Conservation (phyloP, 2,329 filamentous ascomycete genomes). For the Fusarium sp. region DNA sequence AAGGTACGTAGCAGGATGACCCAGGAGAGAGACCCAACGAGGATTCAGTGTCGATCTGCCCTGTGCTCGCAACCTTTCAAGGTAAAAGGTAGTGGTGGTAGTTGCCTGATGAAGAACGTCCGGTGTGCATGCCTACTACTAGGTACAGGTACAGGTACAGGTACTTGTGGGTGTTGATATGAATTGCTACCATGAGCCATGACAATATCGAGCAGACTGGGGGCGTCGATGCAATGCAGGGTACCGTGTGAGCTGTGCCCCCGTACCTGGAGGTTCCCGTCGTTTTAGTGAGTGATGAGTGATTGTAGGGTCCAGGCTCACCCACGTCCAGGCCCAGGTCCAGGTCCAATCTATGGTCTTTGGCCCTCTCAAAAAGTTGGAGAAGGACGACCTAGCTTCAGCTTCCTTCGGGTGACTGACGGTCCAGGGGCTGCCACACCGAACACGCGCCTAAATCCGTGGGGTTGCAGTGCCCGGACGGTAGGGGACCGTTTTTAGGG, state of each 20-base stretch:
- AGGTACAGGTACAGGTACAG: slow-evolving; percentile 11
- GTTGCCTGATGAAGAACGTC: slow-evolving; percentile 17
- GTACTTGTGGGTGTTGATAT: slow-evolving; percentile 23
- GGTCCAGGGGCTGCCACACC: slow-evolving; percentile 39
- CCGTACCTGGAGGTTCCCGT: slow-evolving; percentile 1
- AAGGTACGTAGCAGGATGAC: slow-evolving; percentile 1
- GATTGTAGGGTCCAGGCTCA: slow-evolving; percentile 34
- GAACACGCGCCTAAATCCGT: slow-evolving; percentile 30
- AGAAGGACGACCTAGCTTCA: slow-evolving; percentile 21
- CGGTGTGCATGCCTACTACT: neutral
- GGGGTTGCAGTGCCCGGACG: slow-evolving; percentile 30
- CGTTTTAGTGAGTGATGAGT: slow-evolving; percentile 23
- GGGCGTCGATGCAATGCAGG: slow-evolving; percentile 21
- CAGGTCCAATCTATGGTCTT: slow-evolving; percentile 26
- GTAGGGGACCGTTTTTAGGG: slow-evolving; percentile 38
- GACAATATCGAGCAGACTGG: slow-evolving; percentile 18
- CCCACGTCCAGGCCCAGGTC: slow-evolving; percentile 21
- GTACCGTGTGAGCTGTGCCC: neutral
- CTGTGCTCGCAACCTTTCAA: slow-evolving; percentile 19
- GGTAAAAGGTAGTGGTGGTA: slow-evolving; percentile 8
- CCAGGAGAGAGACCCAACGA: slow-evolving; percentile 32
- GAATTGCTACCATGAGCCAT: slow-evolving; percentile 10
- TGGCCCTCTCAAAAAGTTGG: slow-evolving; percentile 27
- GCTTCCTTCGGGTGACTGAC: slow-evolving; percentile 25
- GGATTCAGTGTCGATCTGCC: slow-evolving; percentile 37